Evolutionary conservation across 2,329 filamentous ascomycete genomes (phyloP).

Genomic region (Colletotrichum neosansevieriae): DNA sequence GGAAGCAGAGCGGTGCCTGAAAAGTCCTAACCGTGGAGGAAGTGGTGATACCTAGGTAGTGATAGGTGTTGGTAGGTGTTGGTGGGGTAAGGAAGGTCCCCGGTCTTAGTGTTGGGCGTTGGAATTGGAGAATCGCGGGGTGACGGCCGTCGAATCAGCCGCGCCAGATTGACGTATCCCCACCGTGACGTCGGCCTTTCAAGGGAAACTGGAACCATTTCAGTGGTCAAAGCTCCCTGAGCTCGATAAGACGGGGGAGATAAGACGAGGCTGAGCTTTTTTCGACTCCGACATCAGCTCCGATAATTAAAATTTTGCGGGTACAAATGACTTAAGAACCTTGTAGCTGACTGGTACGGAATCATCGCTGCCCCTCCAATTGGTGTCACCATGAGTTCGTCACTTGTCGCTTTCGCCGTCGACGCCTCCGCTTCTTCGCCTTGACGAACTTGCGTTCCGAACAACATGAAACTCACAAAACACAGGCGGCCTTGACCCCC

Average conservation of each 20-base stretch:
- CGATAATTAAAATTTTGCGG: constrained; percentile 12
- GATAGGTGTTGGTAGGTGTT: too few species aligned
- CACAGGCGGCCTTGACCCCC: constrained; percentile 81
- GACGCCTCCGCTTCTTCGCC: neutral
- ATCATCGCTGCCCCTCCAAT: neutral
- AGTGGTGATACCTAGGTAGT: neutral
- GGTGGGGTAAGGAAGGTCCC: neutral
- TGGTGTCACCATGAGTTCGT: neutral
- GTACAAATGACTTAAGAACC: constrained; percentile 6
- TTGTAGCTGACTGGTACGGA: constrained; percentile 48
- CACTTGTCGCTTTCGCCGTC: neutral
- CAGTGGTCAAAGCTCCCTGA: constrained; percentile 30
- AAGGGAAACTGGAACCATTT: constrained; percentile 4
- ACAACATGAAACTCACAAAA: constrained; percentile 43
- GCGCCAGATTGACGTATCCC: constrained; percentile 1
- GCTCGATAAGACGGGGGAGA: constrained; percentile 26
- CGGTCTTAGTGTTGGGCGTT: neutral
- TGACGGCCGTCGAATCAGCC: constrained; percentile 9
- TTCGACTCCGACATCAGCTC: neutral
- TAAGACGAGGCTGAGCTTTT: constrained; percentile 34
- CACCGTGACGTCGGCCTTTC: constrained; percentile 36
- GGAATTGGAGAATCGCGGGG: constrained; percentile 27
- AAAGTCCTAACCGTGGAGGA: neutral
- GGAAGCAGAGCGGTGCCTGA: too few species aligned
- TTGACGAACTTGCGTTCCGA: neutral